Percentiles rank a stretch among this genome's conserved stretches.
Evolutionary conservation across 305 asterid genomes (phyloP).

Genomic region (Plantago lanceolata): DNA sequence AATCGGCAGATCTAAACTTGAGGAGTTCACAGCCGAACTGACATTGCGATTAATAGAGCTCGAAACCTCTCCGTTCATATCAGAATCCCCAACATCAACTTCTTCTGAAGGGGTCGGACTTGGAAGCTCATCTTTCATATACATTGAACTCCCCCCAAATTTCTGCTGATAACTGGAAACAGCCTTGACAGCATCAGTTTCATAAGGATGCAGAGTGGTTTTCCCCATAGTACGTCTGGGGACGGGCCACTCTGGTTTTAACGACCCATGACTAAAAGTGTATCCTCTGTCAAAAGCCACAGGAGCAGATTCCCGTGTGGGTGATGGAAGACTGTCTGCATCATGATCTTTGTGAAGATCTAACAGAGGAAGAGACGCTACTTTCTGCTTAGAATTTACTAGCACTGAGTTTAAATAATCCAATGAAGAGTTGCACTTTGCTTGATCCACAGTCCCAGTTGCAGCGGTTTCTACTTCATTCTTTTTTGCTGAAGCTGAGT

Average conservation of each 20-base stretch:
- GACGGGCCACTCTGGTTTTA: constrained; percentile 79
- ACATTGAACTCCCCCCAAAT: constrained; percentile 61
- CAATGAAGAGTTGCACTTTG: constrained; percentile 22
- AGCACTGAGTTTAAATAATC: constrained; percentile 35
- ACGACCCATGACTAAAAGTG: constrained; percentile 36
- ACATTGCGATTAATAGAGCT: constrained; percentile 41
- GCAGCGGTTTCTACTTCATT: constrained; percentile 30
- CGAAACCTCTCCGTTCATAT: constrained; percentile 60
- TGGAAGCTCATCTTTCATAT: constrained; percentile 62
- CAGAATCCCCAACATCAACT: constrained; percentile 59
- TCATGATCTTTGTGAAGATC: constrained; percentile 96
- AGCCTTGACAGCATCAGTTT: constrained; percentile 86
- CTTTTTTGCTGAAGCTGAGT: constrained; percentile 27
- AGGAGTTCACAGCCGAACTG: constrained; percentile 18
- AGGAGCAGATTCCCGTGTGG: constrained; percentile 62
- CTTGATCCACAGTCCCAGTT: constrained; percentile 35
- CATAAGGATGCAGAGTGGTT: constrained; percentile 62
- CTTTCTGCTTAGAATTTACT: constrained; percentile 48
- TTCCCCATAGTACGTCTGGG: constrained; percentile 47
- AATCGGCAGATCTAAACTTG: constrained; percentile 14
- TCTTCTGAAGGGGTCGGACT: constrained; percentile 98
- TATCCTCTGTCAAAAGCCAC: constrained; percentile 51
- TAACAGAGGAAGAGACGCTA: constrained; percentile 60
- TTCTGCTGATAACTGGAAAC: constrained; percentile 94
- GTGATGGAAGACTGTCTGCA: constrained; percentile 92